Conservation (phyloP, 495 filamentous ascomycete species). For the Cercophora samala region DNA sequence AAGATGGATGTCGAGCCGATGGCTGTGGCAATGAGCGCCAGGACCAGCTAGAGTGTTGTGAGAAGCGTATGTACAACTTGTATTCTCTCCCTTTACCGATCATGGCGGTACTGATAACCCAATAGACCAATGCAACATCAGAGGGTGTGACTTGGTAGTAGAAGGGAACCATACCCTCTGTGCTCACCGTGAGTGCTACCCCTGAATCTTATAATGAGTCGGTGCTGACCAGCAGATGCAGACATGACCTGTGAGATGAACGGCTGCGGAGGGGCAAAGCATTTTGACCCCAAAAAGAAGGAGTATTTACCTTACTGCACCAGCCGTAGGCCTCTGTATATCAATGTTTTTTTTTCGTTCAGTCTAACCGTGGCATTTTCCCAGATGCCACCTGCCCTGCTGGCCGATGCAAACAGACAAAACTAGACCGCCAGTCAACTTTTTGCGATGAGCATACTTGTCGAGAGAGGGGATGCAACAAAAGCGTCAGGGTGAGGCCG, state of each 20-base stretch:
- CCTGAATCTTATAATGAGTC: neutral
- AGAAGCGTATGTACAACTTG: constrained; percentile 19
- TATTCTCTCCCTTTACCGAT: neutral
- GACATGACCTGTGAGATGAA: constrained; percentile 28
- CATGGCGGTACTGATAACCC: neutral
- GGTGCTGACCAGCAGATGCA: neutral
- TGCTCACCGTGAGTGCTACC: constrained; percentile 21
- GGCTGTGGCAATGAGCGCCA: constrained; percentile 23
- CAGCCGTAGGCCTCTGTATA: constrained; percentile 24
- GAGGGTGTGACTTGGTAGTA: constrained; percentile 23
- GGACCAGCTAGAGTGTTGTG: constrained; percentile 26
- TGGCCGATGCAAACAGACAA: constrained; percentile 21
- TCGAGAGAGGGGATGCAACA: constrained; percentile 26
- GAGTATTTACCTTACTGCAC: constrained; percentile 31
- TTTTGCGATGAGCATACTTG: constrained; percentile 35
- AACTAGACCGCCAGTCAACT: constrained; percentile 13
- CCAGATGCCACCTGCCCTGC: constrained; percentile 34
- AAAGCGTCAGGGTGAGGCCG: constrained; percentile 14
- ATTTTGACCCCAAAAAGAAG: constrained; percentile 14
- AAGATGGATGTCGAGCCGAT: constrained; percentile 28
- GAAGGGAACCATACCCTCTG: constrained; percentile 27
- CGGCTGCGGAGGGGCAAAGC: constrained; percentile 19
- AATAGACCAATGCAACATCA: constrained; percentile 25
- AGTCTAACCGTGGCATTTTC: neutral
- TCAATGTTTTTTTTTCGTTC: neutral